Conservation (phyloP, 140 eudicot species). For the Erigeron philadelphicus region DNA sequence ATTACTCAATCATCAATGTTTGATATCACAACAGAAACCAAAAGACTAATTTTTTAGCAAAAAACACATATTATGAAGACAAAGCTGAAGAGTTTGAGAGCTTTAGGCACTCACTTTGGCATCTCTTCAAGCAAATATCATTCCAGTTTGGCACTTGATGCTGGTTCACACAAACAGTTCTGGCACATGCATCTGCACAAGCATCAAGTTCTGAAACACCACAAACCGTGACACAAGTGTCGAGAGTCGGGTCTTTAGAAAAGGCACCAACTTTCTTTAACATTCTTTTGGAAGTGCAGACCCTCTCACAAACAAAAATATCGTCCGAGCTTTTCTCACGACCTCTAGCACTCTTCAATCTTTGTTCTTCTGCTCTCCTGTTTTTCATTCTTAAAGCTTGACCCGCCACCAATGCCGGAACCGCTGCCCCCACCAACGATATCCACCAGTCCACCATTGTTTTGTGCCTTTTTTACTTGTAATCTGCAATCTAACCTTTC, state of each 20-base stretch:
- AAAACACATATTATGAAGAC: conserved; percentile 21
- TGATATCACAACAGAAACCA: conserved; percentile 2
- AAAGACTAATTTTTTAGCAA: background rate
- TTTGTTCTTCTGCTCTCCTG: conserved; percentile 73
- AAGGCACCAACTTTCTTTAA: conserved; percentile 85
- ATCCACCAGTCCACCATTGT: conserved; percentile 56
- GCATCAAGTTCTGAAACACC: conserved; percentile 99
- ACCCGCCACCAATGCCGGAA: conserved; percentile 73
- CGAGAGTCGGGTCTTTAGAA: conserved; percentile 90
- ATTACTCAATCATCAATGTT: conserved; percentile 24
- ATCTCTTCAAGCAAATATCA: conserved; percentile 75
- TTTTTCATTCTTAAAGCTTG: conserved; percentile 74
- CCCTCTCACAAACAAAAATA: conserved; percentile 89
- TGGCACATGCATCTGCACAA: conserved; percentile 93
- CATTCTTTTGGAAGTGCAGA: conserved; percentile 93
- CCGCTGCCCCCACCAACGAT: conserved; percentile 58
- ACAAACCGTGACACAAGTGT: conserved; percentile 92
- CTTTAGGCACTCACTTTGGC: conserved; percentile 88
- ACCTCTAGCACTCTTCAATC: conserved; percentile 66
- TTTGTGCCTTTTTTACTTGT: background rate
- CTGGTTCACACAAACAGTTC: conserved; percentile 93
- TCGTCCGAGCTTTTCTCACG: conserved; percentile 91
- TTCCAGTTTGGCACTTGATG: conserved; percentile 99
- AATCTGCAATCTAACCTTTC: conserved; percentile 11
- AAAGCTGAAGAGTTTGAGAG: conserved; percentile 40